phyloP scores from a whole-genome alignment of 1,139 yeast species.

The Zygosaccharomyces sapae region DNA sequence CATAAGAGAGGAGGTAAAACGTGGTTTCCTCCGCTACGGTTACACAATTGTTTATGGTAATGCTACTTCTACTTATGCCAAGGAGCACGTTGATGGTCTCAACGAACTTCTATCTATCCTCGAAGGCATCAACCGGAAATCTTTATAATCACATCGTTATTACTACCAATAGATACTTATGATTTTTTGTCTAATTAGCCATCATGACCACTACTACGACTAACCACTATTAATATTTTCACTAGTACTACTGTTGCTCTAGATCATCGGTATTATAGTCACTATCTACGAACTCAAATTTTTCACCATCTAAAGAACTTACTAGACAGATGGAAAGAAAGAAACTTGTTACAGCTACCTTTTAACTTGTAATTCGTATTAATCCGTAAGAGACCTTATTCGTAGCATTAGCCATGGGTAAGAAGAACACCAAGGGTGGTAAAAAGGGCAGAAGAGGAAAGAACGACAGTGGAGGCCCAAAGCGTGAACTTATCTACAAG shows the following conservation, averaged over 20 bases:
- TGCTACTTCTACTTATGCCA: slow-evolving; percentile 56
- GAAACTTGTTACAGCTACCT: neutral
- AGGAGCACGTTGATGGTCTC: slow-evolving; percentile 67
- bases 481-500: slow-evolving; percentile 86
- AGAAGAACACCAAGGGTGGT: slow-evolving; percentile 42
- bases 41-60: slow-evolving; percentile 64
- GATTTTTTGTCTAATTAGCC: neutral
- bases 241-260: neutral
- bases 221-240: neutral
- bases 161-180: too few relatives aligned
- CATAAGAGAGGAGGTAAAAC: slow-evolving; percentile 45
- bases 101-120: slow-evolving; percentile 65
- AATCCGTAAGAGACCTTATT: neutral
- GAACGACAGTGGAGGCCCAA: slow-evolving; percentile 86
- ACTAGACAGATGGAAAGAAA: neutral
- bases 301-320: neutral
- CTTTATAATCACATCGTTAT: neutral
- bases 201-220: neutral
- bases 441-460: slow-evolving; percentile 97
- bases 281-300: slow-evolving; percentile 3
- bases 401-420: slow-evolving; percentile 32
- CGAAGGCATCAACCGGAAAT: slow-evolving; percentile 16
- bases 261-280: slow-evolving; percentile 1
- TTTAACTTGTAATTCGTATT: neutral
- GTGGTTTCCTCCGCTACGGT: slow-evolving; percentile 41